Evolutionary conservation across 129 eudicot genomes (phyloP).

Genomic region (Flaveria linearis): DNA sequence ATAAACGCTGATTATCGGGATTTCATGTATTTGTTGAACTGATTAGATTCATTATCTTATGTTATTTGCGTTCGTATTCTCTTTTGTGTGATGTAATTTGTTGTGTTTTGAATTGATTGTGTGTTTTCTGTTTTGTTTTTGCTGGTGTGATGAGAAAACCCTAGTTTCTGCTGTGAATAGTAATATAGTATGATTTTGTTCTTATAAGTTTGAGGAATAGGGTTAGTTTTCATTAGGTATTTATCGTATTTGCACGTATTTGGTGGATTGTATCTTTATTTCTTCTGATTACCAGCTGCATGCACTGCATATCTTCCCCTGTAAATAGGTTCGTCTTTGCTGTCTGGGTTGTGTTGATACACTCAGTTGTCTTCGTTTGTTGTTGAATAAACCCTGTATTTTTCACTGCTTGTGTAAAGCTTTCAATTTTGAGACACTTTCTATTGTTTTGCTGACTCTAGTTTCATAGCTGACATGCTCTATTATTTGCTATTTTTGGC

Average conservation of each 20-base stretch:
- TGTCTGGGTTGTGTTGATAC: background rate
- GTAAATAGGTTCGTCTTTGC: background rate
- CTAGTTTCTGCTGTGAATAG: constrained; percentile 16
- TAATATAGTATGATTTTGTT: background rate
- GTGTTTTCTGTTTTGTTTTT: background rate
- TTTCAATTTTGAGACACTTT: constrained; percentile 2
- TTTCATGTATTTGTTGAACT: background rate
- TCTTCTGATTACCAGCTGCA: background rate
- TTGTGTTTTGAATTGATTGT: background rate
- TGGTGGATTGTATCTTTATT: background rate
- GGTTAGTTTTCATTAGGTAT: background rate
- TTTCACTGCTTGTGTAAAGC: background rate
- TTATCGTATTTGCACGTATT: background rate
- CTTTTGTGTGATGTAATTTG: background rate
- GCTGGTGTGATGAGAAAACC: constrained; percentile 20
- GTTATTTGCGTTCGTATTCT: background rate
- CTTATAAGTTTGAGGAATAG: background rate
- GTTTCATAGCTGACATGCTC: background rate
- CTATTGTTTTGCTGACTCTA: background rate
- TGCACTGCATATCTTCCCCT: background rate
- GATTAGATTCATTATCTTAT: constrained; percentile 10
- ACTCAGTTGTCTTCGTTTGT: background rate
- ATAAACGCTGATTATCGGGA: background rate
- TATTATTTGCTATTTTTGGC: no score
- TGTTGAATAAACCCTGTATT: background rate